Base-by-base conservation (phyloP, 805 yeast species). In the Wickerhamomyces hampshirensis region DNA sequence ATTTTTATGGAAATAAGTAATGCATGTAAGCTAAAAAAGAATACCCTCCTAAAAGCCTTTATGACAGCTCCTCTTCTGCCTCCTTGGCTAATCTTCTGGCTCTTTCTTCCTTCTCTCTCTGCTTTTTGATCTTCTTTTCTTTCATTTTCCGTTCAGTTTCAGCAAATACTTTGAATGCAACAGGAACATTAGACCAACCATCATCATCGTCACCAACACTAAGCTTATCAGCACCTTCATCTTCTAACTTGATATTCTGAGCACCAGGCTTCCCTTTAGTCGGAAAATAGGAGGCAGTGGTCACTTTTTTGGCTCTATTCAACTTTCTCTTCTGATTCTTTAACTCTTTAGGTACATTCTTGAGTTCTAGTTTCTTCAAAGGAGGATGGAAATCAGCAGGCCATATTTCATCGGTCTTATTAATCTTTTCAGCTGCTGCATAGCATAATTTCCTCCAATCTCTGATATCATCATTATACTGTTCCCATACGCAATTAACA, bases 401-500 rank as follows among this genome's bases (percentile, higher is more conserved):
- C 91, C 91, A 83, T 33, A 61, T 51, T 24, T 69, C 75, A 16
- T 60, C 57, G 1, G 65, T 60, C 29, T 53, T 47, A 14, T 62
- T 60, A n/a, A 77, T 55, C 9, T 58, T 50, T 57, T 71, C 36
- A 40, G 71, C 83, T 0, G 96, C 96, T 38, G 67, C 56, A 26
- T 60, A 61, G 14, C 95, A 65, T 51, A 67, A 60, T 2, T 44
- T 55, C 50, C 78, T 76, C 96, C 96, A 93, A 23, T 86, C 86
- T 44, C 77, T 80, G 33, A 89, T 52, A 56, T 93, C 98, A 35
- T 91, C 97, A 46, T 83, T 80, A 56, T 77, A 91, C 37, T 85
- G 63, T 50, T 89, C 96, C 98, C 98, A 93, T 2, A 91, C 98
- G 59, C 98, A 91, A 60, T 91, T 88, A 21, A 86, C 79, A 59